A percentile compares a stretch with the other conserved stretches of the same genome.
These are phyloP conservation scores for Fagopyrum esculentum DNA, from an alignment of 148 eudicot species.

Conservation along the genomic window DNA sequence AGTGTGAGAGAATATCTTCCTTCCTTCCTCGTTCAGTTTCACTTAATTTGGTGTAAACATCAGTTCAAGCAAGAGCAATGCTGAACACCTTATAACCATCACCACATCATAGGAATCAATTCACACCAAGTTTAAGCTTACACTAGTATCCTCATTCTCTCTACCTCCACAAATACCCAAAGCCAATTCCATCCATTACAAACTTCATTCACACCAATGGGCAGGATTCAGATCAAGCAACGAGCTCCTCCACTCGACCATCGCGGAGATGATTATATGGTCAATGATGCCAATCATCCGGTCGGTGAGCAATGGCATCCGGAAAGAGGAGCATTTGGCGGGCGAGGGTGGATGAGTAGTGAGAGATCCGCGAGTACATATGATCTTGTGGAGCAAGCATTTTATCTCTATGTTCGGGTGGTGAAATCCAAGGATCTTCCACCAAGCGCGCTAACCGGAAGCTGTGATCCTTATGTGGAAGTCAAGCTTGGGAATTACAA, in stretches of 20 bases:
- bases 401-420: conserved; percentile 56
- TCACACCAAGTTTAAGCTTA: background rate
- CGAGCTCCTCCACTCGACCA: conserved; percentile 17
- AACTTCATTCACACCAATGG: background rate
- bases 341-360: conserved; percentile 45
- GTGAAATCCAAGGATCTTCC: conserved; percentile 56
- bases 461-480: conserved; percentile 69
- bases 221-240: conserved; percentile 32
- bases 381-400: conserved; percentile 67
- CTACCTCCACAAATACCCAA: background rate
- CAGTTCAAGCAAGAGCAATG: background rate
- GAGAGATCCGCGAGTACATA: conserved; percentile 41
- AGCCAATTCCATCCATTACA: background rate
- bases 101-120: background rate
- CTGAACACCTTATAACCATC: conserved; percentile 1
- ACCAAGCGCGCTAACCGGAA: conserved; percentile 32
- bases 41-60: background rate
- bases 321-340: conserved; percentile 29
- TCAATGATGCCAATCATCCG: conserved; percentile 40
- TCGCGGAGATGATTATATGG: conserved; percentile 39
- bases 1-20: conserved; percentile 13
- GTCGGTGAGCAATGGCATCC: conserved; percentile 41
- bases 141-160: background rate
- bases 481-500: conserved; percentile 70
- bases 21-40: conserved; percentile 9